Evolutionary conservation across 192 early-diverging fungal genomes (phyloP).

Genomic region (Diversispora eburnea): DNA sequence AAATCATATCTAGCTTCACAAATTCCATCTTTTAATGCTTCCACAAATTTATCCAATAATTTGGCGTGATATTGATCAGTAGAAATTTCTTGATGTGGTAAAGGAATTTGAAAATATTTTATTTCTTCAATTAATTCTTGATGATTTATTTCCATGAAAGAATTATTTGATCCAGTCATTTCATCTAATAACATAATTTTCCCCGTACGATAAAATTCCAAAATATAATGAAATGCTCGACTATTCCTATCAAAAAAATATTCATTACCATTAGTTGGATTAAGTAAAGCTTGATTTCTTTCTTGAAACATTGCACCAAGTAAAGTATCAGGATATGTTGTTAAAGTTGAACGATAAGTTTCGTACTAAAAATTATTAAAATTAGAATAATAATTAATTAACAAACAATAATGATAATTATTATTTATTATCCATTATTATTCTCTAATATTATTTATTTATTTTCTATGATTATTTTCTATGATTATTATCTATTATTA

Average conservation of each 20-base stretch:
- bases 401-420: background rate
- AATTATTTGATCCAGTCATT: background rate
- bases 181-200: constrained; percentile 6
- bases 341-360: constrained; percentile 13
- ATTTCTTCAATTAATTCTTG: constrained; percentile 6
- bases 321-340: constrained; percentile 20
- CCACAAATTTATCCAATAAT: constrained; percentile 3
- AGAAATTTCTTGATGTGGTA: background rate
- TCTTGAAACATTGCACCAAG: constrained; percentile 23
- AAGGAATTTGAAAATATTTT: constrained; percentile 21
- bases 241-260: constrained; percentile 28
- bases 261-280: constrained; percentile 19
- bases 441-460: no score
- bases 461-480: background rate
- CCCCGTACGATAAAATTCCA: constrained; percentile 26
- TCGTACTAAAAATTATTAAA: background rate
- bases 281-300: background rate
- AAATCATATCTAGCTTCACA: constrained; percentile 4
- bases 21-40: background rate
- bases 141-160: background rate
- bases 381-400: background rate
- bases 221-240: constrained; percentile 13
- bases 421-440: background rate
- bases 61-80: background rate
- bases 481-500: background rate